Evolutionary conservation across 495 filamentous ascomycete species (phyloP).

Genomic region (Aspergillus kassunensis): DNA sequence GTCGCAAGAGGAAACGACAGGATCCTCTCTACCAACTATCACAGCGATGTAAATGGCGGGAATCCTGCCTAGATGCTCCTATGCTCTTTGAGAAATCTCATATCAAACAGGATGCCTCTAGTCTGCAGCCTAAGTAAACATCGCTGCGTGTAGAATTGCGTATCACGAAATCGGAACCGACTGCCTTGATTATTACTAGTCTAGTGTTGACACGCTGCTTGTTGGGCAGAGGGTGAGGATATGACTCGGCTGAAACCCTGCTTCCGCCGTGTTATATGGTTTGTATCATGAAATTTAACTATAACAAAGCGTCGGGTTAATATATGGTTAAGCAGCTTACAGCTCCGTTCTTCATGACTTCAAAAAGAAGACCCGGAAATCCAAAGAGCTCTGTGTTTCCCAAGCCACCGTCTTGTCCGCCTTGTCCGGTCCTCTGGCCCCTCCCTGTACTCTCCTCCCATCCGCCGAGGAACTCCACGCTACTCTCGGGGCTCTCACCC

Average conservation of each 20-base stretch:
- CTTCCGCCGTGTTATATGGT: too few relatives aligned
- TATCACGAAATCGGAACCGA: neutral
- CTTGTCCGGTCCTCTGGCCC: slow-evolving; percentile 35
- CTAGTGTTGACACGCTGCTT: neutral
- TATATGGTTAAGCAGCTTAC: slow-evolving; percentile 90
- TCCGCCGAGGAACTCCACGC: slow-evolving; percentile 81
- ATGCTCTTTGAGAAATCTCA: too few relatives aligned
- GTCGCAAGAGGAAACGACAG: too few relatives aligned
- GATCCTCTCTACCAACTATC: too few relatives aligned
- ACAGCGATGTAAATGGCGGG: too few relatives aligned
- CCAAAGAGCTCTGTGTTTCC: slow-evolving; percentile 86
- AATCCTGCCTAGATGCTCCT: too few relatives aligned
- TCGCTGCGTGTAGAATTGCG: slow-evolving; percentile 42
- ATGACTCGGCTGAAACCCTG: neutral
- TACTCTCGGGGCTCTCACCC: slow-evolving; percentile 88
- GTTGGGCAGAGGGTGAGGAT: neutral
- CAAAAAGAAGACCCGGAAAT: slow-evolving; percentile 90
- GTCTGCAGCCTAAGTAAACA: slow-evolving; percentile 43
- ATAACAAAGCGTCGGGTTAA: slow-evolving; percentile 33
- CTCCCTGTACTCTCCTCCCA: slow-evolving; percentile 73
- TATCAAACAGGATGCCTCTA: slow-evolving; percentile 24
- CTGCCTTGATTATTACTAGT: neutral
- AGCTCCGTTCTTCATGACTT: slow-evolving; percentile 88
- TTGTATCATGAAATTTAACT: neutral
- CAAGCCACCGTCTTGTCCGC: slow-evolving; percentile 54